Base-by-base conservation (phyloP, 2,329 filamentous ascomycete genomes). In the Nannizziopsis barbatae region DNA sequence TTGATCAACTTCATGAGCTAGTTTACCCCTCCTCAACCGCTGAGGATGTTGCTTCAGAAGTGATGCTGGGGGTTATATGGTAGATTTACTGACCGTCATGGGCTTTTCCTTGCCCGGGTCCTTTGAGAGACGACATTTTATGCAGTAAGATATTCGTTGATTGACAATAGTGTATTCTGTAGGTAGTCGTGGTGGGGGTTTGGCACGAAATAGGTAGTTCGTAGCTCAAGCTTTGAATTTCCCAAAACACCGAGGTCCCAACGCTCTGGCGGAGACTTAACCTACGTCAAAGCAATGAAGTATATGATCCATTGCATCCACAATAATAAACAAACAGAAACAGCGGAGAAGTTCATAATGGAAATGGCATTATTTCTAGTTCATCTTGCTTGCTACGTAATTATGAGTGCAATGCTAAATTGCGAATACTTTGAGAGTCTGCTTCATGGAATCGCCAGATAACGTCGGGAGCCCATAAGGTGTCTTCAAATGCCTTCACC, bases 51-150 rank as follows among this genome's bases (percentile, higher is more conserved):
- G 35, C 35, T 14, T 37, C 17, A 17, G 17, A n/a, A n/a, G 35
- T 12, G 35, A 37, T n/a, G 35, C 35, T 17, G 14, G 8, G 14
- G 11, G n/a, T 17, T n/a, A 22, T 37, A 45, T 30, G 22, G 37
- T 27, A 41, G 52, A 32, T 40, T 48, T 50, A 57, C 67, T 56
- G 62, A 77, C 77, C 78, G 61, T 81, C 76, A 62, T 75, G 74
- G 50, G 61, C 67, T 60, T 73, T 74, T 30, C 75, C 70, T 60
- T 74, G 72, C 54, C 79, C 80, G 30, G 78, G 78, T 46, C 80
- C 80, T 71, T 83, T 83, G 56, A 80, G 65, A 41, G 73, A 67
- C 50, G 74, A 62, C 75, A 79, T 71, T 38, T 36, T 75, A 20
- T 33, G 22, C 22, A 27, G 7, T 27, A 27, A 27, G 7, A 27